Evolutionary conservation across 352 stramenopile genomes (phyloP), one percentile per base, ranked within the genome.

Genomic region (Blastocystis sp.): DNA sequence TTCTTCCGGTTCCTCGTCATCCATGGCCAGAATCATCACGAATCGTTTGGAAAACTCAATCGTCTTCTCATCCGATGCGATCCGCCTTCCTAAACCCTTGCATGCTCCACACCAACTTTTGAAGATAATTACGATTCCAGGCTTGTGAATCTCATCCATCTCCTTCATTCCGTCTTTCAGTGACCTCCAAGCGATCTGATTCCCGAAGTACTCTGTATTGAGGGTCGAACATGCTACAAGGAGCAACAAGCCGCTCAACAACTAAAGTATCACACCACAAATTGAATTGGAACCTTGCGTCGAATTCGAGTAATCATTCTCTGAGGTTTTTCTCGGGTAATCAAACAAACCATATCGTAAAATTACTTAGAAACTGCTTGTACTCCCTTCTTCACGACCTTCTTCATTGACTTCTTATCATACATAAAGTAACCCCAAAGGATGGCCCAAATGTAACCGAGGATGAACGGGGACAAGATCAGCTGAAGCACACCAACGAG

Each of bases 1-100:
- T 73, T 85, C 75, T 53, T 85, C 75, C 16, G 75, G 75, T 53
- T 85, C 75, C n/a, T 85, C 75, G n/a, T 85, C 75, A 72, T 85
- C 75, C 46, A 29, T 14, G 4, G 57, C 57, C 4, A 72, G 57
- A 85, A 85, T 85, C 57, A 85, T 76, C 49, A 85, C 75, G 51
- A 85, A 85, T 24, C 46, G 57, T 46, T 72, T 85, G 0, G 75
- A 72, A 56, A 85, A 72, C n/a, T 85, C 63, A 24, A 63, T 75
- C 38, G 75, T 18, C 34, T 85, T 72, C 53, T 76, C 63, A 48
- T 85, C 75, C 2, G 42, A 24, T 21, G 75, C 75, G 24, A 85
- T 76, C 40, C 75, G 32, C 51, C 65, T 69, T 27, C 75, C 75
- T 36, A 85, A 73, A 72, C 63, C 42, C 32, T 29, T 48, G 6